Evolutionary conservation across 129 eudicot species (phyloP).

Genomic region (Glebionis coronaria): DNA sequence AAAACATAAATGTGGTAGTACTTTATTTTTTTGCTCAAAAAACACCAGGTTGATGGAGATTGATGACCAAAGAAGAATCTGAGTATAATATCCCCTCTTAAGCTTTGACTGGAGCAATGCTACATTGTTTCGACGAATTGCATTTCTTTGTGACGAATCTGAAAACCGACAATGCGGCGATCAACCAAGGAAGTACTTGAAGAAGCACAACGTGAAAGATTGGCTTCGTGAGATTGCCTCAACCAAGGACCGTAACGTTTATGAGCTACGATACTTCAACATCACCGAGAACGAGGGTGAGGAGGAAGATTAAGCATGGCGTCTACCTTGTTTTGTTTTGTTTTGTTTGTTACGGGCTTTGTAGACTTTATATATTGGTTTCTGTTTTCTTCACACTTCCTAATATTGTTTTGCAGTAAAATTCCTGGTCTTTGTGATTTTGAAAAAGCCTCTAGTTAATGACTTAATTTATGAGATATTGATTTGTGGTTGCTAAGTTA

Average conservation of each 20-base stretch:
- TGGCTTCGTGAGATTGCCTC: too few relatives aligned
- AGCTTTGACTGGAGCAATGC: constrained; percentile 77
- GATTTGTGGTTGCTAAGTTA: not conserved
- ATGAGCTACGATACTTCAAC: constrained; percentile 47
- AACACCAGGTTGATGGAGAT: not conserved
- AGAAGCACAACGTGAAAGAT: too few relatives aligned
- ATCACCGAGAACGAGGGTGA: constrained; percentile 49
- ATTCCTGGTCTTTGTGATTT: too few relatives aligned
- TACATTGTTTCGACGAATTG: constrained; percentile 53
- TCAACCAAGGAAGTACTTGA: too few relatives aligned
- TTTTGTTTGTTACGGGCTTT: constrained; percentile 15
- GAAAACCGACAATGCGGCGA: too few relatives aligned
- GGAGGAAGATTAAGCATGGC: too few relatives aligned
- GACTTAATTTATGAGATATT: not conserved
- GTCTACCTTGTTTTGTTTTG: constrained; percentile 1
- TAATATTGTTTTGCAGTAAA: too few relatives aligned
- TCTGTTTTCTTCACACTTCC: too few relatives aligned
- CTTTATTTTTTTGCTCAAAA: constrained; percentile 13
- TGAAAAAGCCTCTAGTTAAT: too few relatives aligned
- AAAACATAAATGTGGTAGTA: not conserved
- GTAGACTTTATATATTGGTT: too few relatives aligned
- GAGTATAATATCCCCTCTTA: constrained; percentile 12
- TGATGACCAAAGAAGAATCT: constrained; percentile 26
- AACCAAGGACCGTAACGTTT: constrained; percentile 46
- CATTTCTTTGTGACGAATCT: too few relatives aligned